These are phyloP conservation scores for Atractiella rhizophila DNA, from an alignment of 768 basidiomycete genomes.

Conservation along the genomic window DNA sequence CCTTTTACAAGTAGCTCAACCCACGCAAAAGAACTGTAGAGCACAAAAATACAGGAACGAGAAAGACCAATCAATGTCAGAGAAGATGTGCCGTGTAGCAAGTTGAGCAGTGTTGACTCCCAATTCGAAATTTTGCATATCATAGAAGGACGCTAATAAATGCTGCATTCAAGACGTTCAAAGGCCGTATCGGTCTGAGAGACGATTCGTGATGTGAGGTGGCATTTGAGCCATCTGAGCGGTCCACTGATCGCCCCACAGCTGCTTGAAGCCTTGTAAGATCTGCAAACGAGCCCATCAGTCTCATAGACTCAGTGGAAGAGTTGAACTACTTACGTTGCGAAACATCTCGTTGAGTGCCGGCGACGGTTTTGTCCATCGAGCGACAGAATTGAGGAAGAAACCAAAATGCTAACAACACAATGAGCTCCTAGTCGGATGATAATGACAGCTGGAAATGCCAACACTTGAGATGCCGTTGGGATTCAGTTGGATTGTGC, in stretches of 20 bases:
- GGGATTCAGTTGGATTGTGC: slow-evolving; percentile 81
- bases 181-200: slow-evolving; percentile 66
- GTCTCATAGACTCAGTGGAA: not conserved
- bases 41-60: too few species aligned
- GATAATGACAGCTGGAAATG: not conserved
- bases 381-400: slow-evolving; percentile 94
- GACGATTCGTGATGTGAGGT: slow-evolving; percentile 59
- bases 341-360: slow-evolving; percentile 88
- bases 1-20: too few species aligned
- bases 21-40: too few species aligned
- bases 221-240: slow-evolving; percentile 62
- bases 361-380: slow-evolving; percentile 76
- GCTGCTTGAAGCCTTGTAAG: slow-evolving; percentile 65
- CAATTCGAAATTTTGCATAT: too few species aligned
- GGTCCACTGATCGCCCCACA: slow-evolving; percentile 62
- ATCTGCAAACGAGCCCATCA: slow-evolving; percentile 25
- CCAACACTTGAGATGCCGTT: slow-evolving; percentile 27
- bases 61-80: too few species aligned
- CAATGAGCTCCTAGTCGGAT: not conserved
- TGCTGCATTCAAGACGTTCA: slow-evolving; percentile 23
- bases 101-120: too few species aligned
- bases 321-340: slow-evolving; percentile 21
- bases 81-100: too few species aligned
- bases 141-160: too few species aligned
- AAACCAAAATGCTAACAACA: slow-evolving; percentile 52